Evolutionary conservation across 23 red algal genomes (phyloP).

Genomic region (Gracilaria domingensis): DNA sequence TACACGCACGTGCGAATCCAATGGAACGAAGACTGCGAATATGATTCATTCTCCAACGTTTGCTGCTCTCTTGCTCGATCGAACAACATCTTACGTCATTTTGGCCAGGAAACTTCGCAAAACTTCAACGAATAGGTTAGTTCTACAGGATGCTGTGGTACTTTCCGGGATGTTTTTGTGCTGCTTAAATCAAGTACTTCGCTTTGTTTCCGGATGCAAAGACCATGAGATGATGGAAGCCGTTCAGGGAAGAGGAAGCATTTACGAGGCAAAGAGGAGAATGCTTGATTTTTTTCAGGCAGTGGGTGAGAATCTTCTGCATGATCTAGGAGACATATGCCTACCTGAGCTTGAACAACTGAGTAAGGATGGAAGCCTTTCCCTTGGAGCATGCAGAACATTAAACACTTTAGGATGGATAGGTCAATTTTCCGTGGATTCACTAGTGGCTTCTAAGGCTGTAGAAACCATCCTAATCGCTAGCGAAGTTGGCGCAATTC

Average conservation of each 20-base stretch:
- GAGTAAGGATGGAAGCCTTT: conserved; percentile 2
- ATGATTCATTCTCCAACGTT: conserved; percentile 42
- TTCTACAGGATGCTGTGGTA: not conserved
- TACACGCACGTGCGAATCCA: not conserved
- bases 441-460: conserved; percentile 33
- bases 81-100: conserved; percentile 36
- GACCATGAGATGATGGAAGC: not conserved
- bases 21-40: not conserved
- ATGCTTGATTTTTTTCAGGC: conserved; percentile 16
- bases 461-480: conserved; percentile 47
- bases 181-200: conserved; percentile 22
- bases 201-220: conserved; percentile 6
- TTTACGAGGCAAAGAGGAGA: conserved; percentile 26
- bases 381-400: not conserved
- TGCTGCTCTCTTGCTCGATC: conserved; percentile 60
- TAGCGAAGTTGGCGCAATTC: conserved; percentile 37
- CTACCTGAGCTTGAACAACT: conserved; percentile 22
- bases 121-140: conserved; percentile 22
- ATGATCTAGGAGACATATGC: conserved; percentile 18
- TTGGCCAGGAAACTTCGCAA: conserved; percentile 39
- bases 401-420: conserved; percentile 25
- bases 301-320: conserved; percentile 23
- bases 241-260: not conserved
- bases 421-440: conserved; percentile 45
- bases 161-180: conserved; percentile 26